Percentiles rank a stretch among this genome's conserved stretches.
Evolutionary conservation across 192 early-diverging fungal species (phyloP).

Genomic region (Neocallimastix lanati): DNA sequence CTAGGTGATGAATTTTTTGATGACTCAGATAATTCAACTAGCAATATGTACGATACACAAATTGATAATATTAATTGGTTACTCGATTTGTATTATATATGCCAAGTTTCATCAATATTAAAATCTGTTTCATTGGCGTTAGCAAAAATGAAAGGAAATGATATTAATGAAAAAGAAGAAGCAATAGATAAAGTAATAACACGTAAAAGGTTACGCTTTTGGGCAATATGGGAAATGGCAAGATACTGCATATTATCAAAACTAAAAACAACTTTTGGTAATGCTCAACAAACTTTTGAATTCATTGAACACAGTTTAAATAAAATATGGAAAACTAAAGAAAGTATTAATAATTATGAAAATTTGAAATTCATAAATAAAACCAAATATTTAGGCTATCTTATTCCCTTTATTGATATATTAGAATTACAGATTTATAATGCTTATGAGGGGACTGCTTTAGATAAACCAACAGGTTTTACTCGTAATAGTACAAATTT

Average conservation of each 20-base stretch:
- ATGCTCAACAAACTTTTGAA: background rate
- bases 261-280: conserved; percentile 55
- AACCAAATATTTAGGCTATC: conserved; percentile 12
- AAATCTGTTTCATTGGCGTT: background rate
- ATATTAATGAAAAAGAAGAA: background rate
- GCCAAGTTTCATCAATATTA: background rate
- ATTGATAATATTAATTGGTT: background rate
- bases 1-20: background rate
- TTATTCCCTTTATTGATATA: conserved; percentile 41
- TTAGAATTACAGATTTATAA: conserved; percentile 56
- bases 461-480: conserved; percentile 29
- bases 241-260: conserved; percentile 53
- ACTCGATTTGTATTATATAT: background rate
- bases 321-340: background rate
- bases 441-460: conserved; percentile 33
- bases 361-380: background rate
- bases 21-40: background rate
- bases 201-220: conserved; percentile 15
- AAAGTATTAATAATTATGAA: background rate
- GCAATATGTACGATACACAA: background rate
- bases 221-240: conserved; percentile 57
- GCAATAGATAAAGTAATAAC: background rate
- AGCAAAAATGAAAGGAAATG: background rate
- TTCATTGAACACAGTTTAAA: background rate
- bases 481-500: conserved; percentile 46